Conservation (phyloP, 306 rosid species). For the Acacia crassicarpa region DNA sequence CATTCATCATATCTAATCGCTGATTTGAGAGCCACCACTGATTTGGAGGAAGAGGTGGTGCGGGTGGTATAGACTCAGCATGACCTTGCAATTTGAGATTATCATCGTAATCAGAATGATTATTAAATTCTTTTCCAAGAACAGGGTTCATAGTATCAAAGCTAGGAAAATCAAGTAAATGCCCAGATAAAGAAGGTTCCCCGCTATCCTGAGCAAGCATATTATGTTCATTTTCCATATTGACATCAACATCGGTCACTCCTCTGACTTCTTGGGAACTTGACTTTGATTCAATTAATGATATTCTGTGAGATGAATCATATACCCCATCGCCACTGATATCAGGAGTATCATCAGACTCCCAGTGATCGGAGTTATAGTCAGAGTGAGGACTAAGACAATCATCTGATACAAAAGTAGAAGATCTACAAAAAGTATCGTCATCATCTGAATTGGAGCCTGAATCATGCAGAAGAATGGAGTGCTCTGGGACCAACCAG, state of each 20-base stretch:
- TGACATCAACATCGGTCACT: conserved; percentile 36
- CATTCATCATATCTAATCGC: conserved; percentile 47
- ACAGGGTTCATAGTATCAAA: conserved; percentile 60
- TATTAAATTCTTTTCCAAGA: conserved; percentile 42
- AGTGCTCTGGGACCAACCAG: conserved; percentile 78
- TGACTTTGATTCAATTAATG: conserved; percentile 50
- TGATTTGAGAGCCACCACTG: conserved; percentile 61
- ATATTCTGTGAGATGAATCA: conserved; percentile 52
- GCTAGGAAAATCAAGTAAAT: conserved; percentile 76
- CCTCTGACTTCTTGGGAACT: conserved; percentile 42
- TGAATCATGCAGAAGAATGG: conserved; percentile 60
- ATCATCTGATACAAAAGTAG: conserved; percentile 74
- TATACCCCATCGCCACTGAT: conserved; percentile 46
- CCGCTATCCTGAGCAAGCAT: conserved; percentile 30
- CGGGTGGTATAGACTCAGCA: conserved; percentile 45
- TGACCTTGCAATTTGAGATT: conserved; percentile 33
- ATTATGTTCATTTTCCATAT: conserved; percentile 30
- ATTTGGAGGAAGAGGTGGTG: conserved; percentile 75
- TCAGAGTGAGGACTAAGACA: conserved; percentile 68
- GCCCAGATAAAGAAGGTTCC: conserved; percentile 54
- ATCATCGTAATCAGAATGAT: conserved; percentile 33
- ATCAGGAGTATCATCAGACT: conserved; percentile 60
- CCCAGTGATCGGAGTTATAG: conserved; percentile 86
- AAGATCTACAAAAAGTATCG: conserved; percentile 94
- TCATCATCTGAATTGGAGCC: conserved; percentile 69